Base-by-base conservation (phyloP, 2,329 filamentous ascomycete genomes). In the Monilinia polystroma region DNA sequence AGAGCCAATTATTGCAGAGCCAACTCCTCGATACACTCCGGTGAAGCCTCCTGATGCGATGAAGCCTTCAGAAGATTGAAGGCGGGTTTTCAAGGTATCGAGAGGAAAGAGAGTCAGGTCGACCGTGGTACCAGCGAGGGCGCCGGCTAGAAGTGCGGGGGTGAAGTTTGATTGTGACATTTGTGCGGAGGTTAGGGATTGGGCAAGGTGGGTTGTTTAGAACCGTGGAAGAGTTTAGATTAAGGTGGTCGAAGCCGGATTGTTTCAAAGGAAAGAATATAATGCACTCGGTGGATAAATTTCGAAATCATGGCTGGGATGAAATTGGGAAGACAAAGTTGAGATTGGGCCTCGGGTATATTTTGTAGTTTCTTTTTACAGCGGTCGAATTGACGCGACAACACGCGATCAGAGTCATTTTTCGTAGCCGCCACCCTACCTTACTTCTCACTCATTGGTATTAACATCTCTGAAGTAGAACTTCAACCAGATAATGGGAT, bases 31-130 rank as follows among this genome's bases (percentile, higher is more conserved):
- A 82, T 99, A 99, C 74, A 98, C 92, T 69, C 94, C 93, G 60
- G 85, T 85, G 84, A 98, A 93, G 75, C 94, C 94, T 76, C 95
- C 94, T 3, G 89, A 88, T 66, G 90, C 84, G 76, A 92, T 87
- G 82, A 97, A 93, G 77, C 90, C 88, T 66, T 84, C 78, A 58
- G 85, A 85, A 70, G 93, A 92, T 81, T 99, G 95, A 8, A 99
- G 91, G 20, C 95, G 93, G 54, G 96, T 99, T 81, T 99, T 99
- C 77, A 99, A 89, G 0, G 95, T 99, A 85, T 99, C 96, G 83
- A 99, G 92, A 0, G 95, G 95, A 82, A 91, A 99, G 76, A 99
- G 91, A 66, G 93, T 93, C 75, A 97, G 89, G 85, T 99, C 95
- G 79, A 98, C 95, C 18, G 93, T 96, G 58, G 95, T 95, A 76